Base-by-base conservation (phyloP, 2,329 filamentous ascomycete genomes). In the Ophiostoma australiae region DNA sequence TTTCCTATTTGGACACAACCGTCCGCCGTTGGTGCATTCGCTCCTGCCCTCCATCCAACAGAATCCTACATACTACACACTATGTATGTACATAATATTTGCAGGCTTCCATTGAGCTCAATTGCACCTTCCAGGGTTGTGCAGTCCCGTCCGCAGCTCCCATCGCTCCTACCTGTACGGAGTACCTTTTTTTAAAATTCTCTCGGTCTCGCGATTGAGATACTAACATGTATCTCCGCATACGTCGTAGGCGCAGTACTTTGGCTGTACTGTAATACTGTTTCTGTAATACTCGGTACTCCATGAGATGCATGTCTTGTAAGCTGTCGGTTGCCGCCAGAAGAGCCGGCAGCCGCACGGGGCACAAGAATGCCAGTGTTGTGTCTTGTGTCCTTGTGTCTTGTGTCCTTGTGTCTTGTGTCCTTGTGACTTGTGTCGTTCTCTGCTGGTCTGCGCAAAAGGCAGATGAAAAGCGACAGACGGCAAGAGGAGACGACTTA, bases 271-370 rank as follows among this genome's bases (percentile, higher is more conserved):
- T n/a, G 58, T 23, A 66, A 13, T 41, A 41, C 39, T 15, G 39
- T 41, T 33, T 23, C 63, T 20, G 33, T 39, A 39, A 20, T 48
- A 48, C 44, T 39, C 44, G 44, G 20, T 39, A 39, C 61, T 11
- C 35, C 33, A 17, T 33, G 61, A 39, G 66, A n/a, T 23, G 66
- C 66, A 67, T 44, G 39, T 33, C 37, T 39, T 31, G 66, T 27
- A 67, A 31, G 39, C 66, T 67, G 37, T 48, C 66, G 66, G 35
- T 17, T 41, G 66, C 66, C 66, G 66, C 65, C 65, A 67, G 31
- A 67, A 44, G 37, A 67, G 66, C 66, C 66, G 66, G 66, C 39
- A 67, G 66, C 66, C 66, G 66, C 66, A 67, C 66, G 66, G 66
- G 27, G 66, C 66, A 67, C 66, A 44, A 8, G 31, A 6, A 33